Base-by-base conservation (phyloP, 2,329 filamentous ascomycete species). In the Verticillium klebahnii region DNA sequence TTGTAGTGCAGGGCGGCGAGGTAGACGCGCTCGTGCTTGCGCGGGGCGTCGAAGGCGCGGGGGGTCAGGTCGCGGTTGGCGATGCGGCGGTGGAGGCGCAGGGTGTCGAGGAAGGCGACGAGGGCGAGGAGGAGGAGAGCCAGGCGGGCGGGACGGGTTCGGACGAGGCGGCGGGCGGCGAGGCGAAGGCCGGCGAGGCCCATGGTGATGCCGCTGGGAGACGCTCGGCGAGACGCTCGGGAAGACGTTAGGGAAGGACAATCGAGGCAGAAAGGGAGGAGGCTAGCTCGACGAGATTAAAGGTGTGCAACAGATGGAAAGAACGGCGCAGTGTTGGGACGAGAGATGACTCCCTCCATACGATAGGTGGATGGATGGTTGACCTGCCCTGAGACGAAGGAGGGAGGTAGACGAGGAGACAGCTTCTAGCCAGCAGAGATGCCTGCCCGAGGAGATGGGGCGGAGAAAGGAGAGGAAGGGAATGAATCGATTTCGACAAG, bases 1-100 rank as follows among this genome's bases (percentile, higher is more conserved):
- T 89, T 91, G 81, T 87, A 90, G 69, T 90, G 87, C 70, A 89
- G 85, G 64, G 84, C 85, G 5, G 87, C 85, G 63, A 92, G 89
- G 74, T 86, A 92, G 64, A 92, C 82, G 65, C 77, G 75, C 68
- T 78, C 74, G 57, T 64, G 67, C 25, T 66, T 70, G 55, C 71
- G 69, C 11, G 64, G 65, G 60, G 61, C 55, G 23, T 64, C 61
- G 32, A 60, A 59, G 19, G 61, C 61, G 63, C 17, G 50, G 25
- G 56, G 61, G 36, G 19, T 57, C 32, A 23, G 14, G 58, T 59
- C 58, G 40, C 25, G 58, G 17, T 6, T 19, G 17, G 64, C 61
- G 19, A 67, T 56, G 31, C 36, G 12, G 54, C 58, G 61, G 52
- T 67, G 64, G 54, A 79, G 73, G 15, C 74, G 74, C 23, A 78